These are phyloP conservation scores for Pseudogymnoascus sp. DNA, from an alignment of 2,329 filamentous ascomycete species.

Conservation along the genomic window DNA sequence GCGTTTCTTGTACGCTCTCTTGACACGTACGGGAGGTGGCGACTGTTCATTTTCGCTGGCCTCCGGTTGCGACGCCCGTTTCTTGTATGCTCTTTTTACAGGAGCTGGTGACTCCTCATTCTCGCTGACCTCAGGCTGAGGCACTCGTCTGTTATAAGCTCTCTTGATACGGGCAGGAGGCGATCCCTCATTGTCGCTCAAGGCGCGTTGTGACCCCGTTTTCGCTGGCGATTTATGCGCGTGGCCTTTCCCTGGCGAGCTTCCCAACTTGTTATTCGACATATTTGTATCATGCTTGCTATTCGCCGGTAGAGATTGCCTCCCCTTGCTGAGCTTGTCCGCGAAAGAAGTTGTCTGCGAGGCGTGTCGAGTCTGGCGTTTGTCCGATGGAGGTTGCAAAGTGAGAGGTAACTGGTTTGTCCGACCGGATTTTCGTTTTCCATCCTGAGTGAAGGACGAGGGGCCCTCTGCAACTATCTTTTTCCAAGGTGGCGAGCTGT, in stretches of 20 bases:
- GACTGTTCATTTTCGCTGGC: constrained; percentile 10
- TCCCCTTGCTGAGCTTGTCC: constrained; percentile 3
- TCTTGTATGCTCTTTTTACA: constrained; percentile 11
- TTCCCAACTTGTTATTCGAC: constrained; percentile 6
- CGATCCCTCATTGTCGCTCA: background rate
- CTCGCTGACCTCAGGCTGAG: constrained; percentile 24
- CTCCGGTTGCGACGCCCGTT: constrained; percentile 17
- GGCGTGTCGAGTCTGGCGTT: constrained; percentile 45
- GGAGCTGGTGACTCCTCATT: constrained; percentile 23
- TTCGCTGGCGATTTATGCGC: background rate
- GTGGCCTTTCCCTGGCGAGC: constrained; percentile 1
- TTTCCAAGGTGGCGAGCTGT: constrained; percentile 88
- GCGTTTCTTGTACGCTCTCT: background rate
- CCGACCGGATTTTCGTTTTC: constrained; percentile 60
- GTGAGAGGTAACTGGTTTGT: constrained; percentile 53
- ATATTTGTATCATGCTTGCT: background rate
- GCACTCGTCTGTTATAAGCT: constrained; percentile 11
- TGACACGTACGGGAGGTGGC: constrained; percentile 15
- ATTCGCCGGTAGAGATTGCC: background rate
- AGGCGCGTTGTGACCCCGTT: background rate
- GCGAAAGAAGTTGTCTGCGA: constrained; percentile 28
- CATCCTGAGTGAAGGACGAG: constrained; percentile 73
- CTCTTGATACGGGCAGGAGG: constrained; percentile 15
- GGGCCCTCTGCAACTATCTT: constrained; percentile 77
- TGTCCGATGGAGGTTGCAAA: constrained; percentile 42